Evolutionary conservation across 441 rosid genomes (phyloP).

Genomic region (Erodium moschatum): DNA sequence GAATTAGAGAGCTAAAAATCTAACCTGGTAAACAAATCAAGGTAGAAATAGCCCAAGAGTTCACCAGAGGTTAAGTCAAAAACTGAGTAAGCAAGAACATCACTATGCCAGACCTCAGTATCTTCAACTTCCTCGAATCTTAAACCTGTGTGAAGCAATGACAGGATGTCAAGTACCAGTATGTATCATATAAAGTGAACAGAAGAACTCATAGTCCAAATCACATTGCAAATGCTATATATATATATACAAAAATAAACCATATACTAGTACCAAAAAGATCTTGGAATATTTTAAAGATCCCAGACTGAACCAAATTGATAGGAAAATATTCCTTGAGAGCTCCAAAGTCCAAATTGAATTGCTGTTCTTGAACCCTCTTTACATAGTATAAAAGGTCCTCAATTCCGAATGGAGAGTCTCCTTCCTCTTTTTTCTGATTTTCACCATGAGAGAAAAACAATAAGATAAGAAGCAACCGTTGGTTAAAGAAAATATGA

Average conservation of each 20-base stretch:
- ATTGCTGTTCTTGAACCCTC: constrained; percentile 68
- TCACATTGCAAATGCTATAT: constrained; percentile 11
- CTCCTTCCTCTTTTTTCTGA: constrained; percentile 91
- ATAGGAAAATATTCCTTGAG: constrained; percentile 74
- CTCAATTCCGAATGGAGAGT: constrained; percentile 68
- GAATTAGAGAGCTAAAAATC: constrained; percentile 8
- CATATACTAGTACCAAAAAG: constrained; percentile 55
- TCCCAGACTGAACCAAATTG: constrained; percentile 73
- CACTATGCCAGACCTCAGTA: constrained; percentile 71
- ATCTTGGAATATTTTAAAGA: constrained; percentile 79
- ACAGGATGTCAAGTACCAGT: constrained; percentile 6
- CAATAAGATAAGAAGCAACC: constrained; percentile 21
- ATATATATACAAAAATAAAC: background rate
- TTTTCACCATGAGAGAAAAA: constrained; percentile 21
- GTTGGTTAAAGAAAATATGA: constrained; percentile 9
- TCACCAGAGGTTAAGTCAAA: constrained; percentile 70
- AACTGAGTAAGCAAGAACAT: constrained; percentile 62
- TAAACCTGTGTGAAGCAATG: constrained; percentile 43
- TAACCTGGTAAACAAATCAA: constrained; percentile 75
- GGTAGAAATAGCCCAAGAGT: constrained; percentile 80
- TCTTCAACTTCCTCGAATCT: constrained; percentile 62
- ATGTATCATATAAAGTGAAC: background rate
- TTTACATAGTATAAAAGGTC: constrained; percentile 74
- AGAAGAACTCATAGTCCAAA: constrained; percentile 3
- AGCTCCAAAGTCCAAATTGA: constrained; percentile 71